phyloP scores from a whole-genome alignment of 1,284 basidiomycete genomes.

The Pseudozyma sp. region DNA sequence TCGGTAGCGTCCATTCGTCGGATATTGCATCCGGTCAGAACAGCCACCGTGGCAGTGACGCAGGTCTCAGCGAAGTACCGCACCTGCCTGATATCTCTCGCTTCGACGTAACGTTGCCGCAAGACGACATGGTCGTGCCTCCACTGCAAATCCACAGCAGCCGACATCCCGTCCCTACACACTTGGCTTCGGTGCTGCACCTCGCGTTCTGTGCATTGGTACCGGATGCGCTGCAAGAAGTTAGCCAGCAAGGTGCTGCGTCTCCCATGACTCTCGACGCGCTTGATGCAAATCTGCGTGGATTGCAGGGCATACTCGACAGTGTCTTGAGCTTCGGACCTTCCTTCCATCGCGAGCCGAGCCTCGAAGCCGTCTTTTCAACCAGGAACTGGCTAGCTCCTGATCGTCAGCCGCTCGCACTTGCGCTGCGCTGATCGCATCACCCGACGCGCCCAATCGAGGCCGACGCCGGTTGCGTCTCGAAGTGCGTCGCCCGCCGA shows the following conservation, averaged over 20 bases:
- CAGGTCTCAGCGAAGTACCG: conserved; percentile 11
- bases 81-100: conserved; percentile 9
- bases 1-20: conserved; percentile 16
- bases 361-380: conserved; percentile 36
- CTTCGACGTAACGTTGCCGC: conserved; percentile 28
- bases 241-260: conserved; percentile 38
- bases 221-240: conserved; percentile 44
- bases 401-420: conserved; percentile 26
- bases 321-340: conserved; percentile 46
- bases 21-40: conserved; percentile 11
- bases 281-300: conserved; percentile 33
- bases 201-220: conserved; percentile 48
- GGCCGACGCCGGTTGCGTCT: background rate
- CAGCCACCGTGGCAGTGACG: conserved; percentile 32
- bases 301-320: conserved; percentile 42
- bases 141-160: conserved; percentile 49
- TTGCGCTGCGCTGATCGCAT: conserved; percentile 27
- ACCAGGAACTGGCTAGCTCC: conserved; percentile 46
- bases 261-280: conserved; percentile 35
- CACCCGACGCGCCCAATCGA: background rate
- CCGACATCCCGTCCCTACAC: conserved; percentile 43
- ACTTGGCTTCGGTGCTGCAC: conserved; percentile 35
- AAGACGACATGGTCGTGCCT: conserved; percentile 48
- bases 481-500: background rate
- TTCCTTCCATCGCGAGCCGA: conserved; percentile 38